These are phyloP conservation scores for Exidia glandulosa DNA, from an alignment of 768 basidiomycete species.

Conservation along the genomic window DNA sequence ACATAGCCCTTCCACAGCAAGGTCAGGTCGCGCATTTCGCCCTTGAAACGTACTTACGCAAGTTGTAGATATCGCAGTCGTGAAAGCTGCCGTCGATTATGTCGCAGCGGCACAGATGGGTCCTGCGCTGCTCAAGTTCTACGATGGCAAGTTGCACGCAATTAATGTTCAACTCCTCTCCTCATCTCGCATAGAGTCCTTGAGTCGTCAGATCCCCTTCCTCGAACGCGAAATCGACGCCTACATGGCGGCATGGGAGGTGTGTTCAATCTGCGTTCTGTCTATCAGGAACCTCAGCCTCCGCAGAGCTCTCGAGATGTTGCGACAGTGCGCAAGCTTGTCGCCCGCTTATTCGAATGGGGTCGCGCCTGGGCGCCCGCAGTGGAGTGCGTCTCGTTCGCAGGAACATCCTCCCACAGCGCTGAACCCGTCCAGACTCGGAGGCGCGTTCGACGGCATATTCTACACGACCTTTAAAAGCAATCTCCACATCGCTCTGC, in stretches of 20 bases:
- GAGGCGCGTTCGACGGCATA: not conserved
- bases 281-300: not conserved
- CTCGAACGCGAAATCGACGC: not conserved
- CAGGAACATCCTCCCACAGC: no score
- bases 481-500: conserved; percentile 25
- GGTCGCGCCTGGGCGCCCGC: not conserved
- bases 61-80: not conserved
- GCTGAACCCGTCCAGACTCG: not conserved
- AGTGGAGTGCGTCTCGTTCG: not conserved
- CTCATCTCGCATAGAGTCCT: not conserved
- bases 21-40: not conserved
- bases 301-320: not conserved
- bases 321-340: not conserved
- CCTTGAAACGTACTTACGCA: not conserved
- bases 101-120: not conserved
- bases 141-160: not conserved
- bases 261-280: not conserved
- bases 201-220: not conserved
- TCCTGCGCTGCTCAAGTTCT: not conserved
- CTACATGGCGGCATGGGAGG: not conserved
- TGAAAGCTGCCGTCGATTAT: not conserved
- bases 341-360: not conserved
- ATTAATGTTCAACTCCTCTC: not conserved
- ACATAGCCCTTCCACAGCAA: not conserved
- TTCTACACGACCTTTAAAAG: not conserved